Evolutionary conservation across 768 basidiomycete genomes (phyloP).

Genomic region (Mycena rebaudengoi): DNA sequence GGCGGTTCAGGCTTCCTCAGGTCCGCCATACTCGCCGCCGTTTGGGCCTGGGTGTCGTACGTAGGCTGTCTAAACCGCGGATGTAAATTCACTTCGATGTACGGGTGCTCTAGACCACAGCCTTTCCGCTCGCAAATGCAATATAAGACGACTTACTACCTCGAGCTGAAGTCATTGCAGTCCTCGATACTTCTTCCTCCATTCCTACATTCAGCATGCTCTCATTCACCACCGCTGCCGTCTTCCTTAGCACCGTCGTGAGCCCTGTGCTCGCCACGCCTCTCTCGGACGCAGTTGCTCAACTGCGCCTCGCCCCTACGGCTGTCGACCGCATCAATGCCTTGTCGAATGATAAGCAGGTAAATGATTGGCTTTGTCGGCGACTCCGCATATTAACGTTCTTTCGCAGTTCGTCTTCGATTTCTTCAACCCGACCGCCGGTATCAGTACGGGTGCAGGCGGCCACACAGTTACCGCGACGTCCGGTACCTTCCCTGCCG

Average conservation of each 20-base stretch:
- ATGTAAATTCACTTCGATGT: background rate
- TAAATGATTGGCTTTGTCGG: background rate
- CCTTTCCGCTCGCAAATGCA: background rate
- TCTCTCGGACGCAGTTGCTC: background rate
- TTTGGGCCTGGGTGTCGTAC: background rate
- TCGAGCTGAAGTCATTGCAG: background rate
- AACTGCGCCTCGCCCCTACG: background rate
- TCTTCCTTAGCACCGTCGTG: background rate
- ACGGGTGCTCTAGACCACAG: background rate
- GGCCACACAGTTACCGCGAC: conserved; percentile 17
- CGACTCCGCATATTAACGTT: background rate
- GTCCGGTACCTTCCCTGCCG: conserved; percentile 25
- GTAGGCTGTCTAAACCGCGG: background rate
- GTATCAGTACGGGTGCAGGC: background rate
- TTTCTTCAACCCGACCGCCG: conserved; percentile 18
- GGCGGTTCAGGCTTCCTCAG: no score
- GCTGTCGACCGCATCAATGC: background rate
- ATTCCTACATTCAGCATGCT: background rate
- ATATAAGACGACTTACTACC: background rate
- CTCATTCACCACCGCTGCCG: background rate
- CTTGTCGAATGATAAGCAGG: background rate
- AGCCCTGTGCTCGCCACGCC: background rate
- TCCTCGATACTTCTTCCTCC: background rate
- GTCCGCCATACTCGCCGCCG: background rate
- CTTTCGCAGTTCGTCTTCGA: conserved; percentile 24